phyloP scores from a whole-genome alignment of 371 early-diverging fungal genomes.

The Haplosporangium sp. region DNA sequence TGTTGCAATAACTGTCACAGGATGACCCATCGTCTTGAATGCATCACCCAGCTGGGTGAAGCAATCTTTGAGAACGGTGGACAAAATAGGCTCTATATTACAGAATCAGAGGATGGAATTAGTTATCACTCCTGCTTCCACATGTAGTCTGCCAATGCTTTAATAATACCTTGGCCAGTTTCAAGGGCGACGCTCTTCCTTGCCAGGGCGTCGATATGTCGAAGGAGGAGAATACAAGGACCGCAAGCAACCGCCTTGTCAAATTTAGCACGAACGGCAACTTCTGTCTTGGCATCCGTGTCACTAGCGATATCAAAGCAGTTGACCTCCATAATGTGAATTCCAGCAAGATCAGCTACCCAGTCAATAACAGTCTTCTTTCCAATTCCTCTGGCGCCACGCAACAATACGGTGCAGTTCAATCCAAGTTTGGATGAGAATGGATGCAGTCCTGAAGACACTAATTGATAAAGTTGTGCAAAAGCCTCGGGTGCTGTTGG shows the following conservation, averaged over 20 bases:
- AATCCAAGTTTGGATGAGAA: slow-evolving; percentile 74
- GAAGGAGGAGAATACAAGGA: slow-evolving; percentile 84
- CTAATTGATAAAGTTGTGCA: slow-evolving; percentile 63
- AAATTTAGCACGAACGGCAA: slow-evolving; percentile 77
- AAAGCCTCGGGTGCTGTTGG: slow-evolving; percentile 50
- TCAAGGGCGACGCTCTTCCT: slow-evolving; percentile 76
- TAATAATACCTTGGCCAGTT: slow-evolving; percentile 69
- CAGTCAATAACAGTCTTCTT: slow-evolving; percentile 76
- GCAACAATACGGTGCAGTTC: slow-evolving; percentile 79
- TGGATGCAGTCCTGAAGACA: slow-evolving; percentile 82
- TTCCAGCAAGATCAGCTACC: slow-evolving; percentile 78
- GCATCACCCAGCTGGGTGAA: slow-evolving; percentile 68
- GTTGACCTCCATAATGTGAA: slow-evolving; percentile 80
- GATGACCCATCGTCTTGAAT: slow-evolving; percentile 70
- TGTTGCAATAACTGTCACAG: slow-evolving; percentile 84
- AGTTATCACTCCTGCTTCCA: not conserved
- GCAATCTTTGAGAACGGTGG: slow-evolving; percentile 75
- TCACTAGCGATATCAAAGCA: slow-evolving; percentile 84
- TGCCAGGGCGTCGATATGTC: slow-evolving; percentile 85
- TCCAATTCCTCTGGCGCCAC: slow-evolving; percentile 90
- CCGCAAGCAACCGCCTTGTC: slow-evolving; percentile 82
- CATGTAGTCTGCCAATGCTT: not conserved
- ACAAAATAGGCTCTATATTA: slow-evolving; percentile 69
- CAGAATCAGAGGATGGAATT: not conserved
- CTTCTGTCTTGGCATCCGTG: slow-evolving; percentile 83